Evolutionary conservation across 164 flowering plant genomes (phyloP).

Genomic region (Piper betle): DNA sequence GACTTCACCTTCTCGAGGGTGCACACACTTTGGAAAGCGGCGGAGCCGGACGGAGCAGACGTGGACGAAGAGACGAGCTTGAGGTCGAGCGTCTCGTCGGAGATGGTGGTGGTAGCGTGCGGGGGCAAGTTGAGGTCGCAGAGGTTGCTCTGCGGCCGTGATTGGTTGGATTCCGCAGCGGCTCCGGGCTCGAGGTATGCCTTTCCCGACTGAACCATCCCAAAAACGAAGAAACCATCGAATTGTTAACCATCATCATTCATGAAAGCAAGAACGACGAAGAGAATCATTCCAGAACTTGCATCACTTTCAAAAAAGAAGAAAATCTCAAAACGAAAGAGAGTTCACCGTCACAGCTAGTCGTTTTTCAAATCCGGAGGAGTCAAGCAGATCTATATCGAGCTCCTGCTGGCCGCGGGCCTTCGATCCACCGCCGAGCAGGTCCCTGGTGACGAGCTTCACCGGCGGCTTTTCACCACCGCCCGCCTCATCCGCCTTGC

Average conservation of each 20-base stretch:
- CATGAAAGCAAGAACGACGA: no score
- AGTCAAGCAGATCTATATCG: constrained; percentile 74
- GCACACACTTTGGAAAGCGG: constrained; percentile 59
- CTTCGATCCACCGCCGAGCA: constrained; percentile 36
- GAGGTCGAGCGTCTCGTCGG: constrained; percentile 39
- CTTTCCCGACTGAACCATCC: constrained; percentile 19
- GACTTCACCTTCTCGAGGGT: constrained; percentile 85
- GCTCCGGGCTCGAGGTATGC: constrained; percentile 52
- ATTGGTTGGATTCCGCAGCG: constrained; percentile 6
- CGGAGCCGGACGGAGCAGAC: not conserved
- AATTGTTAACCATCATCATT: not conserved
- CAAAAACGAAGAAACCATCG: not conserved
- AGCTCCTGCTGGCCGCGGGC: constrained; percentile 41
- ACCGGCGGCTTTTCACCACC: constrained; percentile 16
- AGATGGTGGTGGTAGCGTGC: constrained; percentile 12
- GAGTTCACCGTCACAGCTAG: constrained; percentile 18
- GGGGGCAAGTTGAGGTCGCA: constrained; percentile 15
- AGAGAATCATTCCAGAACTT: no score
- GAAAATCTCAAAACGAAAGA: not conserved
- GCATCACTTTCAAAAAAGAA: no score
- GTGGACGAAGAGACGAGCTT: constrained; percentile 31
- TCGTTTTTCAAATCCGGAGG: constrained; percentile 34
- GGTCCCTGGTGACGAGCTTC: constrained; percentile 44
- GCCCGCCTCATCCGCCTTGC: no score
- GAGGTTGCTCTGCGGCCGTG: constrained; percentile 9